Percentiles rank a stretch among this genome's conserved stretches.
These are phyloP conservation scores for Citeromyces siamensis DNA, from an alignment of 1,139 yeast genomes.

Conservation along the genomic window DNA sequence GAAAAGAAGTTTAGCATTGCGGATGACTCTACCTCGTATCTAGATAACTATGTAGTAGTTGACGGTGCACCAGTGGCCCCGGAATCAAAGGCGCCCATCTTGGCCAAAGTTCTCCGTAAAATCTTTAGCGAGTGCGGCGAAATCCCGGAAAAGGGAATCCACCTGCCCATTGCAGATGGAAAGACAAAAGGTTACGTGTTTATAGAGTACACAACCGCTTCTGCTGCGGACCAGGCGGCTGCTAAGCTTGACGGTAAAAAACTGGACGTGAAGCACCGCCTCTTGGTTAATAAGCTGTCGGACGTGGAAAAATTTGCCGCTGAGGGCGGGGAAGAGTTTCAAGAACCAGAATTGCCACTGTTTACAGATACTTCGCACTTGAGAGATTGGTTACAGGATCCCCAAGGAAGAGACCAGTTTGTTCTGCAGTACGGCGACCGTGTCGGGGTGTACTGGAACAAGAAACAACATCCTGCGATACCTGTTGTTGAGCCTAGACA, in stretches of 20 bases:
- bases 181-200: conserved; percentile 83
- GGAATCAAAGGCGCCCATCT: conserved; percentile 72
- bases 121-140: conserved; percentile 65
- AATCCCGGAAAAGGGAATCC: conserved; percentile 40
- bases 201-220: conserved; percentile 63
- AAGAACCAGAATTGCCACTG: conserved; percentile 59
- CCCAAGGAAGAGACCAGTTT: conserved; percentile 83
- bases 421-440: conserved; percentile 69
- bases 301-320: conserved; percentile 79
- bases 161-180: conserved; percentile 74
- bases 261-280: conserved; percentile 86
- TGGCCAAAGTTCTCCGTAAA: conserved; percentile 78
- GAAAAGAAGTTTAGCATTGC: conserved; percentile 64
- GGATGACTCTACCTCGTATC: conserved; percentile 36
- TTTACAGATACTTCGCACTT: conserved; percentile 72
- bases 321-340: conserved; percentile 52
- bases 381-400: conserved; percentile 86
- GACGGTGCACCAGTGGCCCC: conserved; percentile 98
- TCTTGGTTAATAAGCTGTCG: conserved; percentile 69
- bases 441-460: conserved; percentile 85
- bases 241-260: conserved; percentile 73
- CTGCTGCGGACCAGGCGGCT: conserved; percentile 69
- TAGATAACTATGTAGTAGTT: conserved; percentile 74
- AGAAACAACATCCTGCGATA: conserved; percentile 65
- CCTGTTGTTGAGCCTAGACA: conserved; percentile 66